Percentiles rank a stretch among this genome's conserved stretches.
Evolutionary conservation across 805 yeast species (phyloP).

Genomic region (Ogataea paradorogensis): DNA sequence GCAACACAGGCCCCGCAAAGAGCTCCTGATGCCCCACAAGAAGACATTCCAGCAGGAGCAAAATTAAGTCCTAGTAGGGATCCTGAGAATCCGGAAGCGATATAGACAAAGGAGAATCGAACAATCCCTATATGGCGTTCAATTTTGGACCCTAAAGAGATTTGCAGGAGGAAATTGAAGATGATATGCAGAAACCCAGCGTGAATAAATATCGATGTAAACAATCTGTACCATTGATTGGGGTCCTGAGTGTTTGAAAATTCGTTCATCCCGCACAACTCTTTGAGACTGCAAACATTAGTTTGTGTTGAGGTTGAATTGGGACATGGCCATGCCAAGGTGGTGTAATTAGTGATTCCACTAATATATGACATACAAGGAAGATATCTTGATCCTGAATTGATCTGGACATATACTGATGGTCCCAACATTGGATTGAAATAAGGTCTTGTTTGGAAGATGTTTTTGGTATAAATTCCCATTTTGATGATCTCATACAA

Average conservation of each 20-base stretch:
- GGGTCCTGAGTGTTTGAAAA: conserved; percentile 41
- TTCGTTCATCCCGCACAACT: conserved; percentile 62
- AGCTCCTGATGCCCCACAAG: conserved; percentile 71
- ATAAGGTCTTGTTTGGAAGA: conserved; percentile 65
- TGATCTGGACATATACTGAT: conserved; percentile 59
- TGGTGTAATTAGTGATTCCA: conserved; percentile 46
- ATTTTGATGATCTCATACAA: conserved; percentile 57
- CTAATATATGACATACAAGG: conserved; percentile 63
- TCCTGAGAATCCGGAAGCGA: conserved; percentile 63
- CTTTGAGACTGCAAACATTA: conserved; percentile 53
- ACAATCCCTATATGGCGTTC: conserved; percentile 56
- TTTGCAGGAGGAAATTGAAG: conserved; percentile 59
- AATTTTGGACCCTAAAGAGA: conserved; percentile 56
- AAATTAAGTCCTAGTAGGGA: conserved; percentile 67
- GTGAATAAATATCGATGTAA: conserved; percentile 69
- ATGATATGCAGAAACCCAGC: conserved; percentile 71
- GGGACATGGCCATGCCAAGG: conserved; percentile 60
- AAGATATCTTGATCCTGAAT: conserved; percentile 67
- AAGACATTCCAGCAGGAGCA: conserved; percentile 62
- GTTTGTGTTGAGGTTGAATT: conserved; percentile 56
- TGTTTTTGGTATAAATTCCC: conserved; percentile 59
- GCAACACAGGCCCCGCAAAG: conserved; percentile 64
- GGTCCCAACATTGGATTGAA: conserved; percentile 83
- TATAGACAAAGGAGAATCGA: conserved; percentile 52
- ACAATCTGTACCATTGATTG: conserved; percentile 65